Evolutionary conservation across 257 asterid genomes (phyloP).

Genomic region (Rehmannia glutinosa): DNA sequence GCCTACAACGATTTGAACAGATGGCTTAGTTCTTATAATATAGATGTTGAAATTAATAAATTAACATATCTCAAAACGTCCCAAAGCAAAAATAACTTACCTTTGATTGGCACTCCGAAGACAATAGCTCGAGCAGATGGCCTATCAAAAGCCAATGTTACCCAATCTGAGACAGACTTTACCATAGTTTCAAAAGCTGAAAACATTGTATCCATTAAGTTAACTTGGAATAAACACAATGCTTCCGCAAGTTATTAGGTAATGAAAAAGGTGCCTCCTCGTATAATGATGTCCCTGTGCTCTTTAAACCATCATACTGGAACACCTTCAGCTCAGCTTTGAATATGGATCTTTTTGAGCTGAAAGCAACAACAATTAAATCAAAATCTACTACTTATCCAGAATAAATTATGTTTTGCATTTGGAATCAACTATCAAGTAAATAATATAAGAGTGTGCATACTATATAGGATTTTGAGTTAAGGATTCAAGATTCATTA

Average conservation of each 20-base stretch:
- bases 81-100: constrained; percentile 26
- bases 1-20: constrained; percentile 43
- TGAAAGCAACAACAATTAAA: constrained; percentile 15
- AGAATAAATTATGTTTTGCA: background rate
- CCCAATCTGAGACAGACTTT: constrained; percentile 67
- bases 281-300: background rate
- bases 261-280: background rate
- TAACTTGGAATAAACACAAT: constrained; percentile 12
- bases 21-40: background rate
- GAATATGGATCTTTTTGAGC: background rate
- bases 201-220: constrained; percentile 35
- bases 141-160: no score
- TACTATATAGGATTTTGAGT: background rate
- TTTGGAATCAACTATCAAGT: background rate
- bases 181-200: constrained; percentile 39
- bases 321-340: background rate
- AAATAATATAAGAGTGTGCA: background rate
- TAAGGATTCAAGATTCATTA: background rate
- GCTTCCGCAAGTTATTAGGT: background rate
- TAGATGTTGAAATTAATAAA: background rate
- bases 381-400: background rate
- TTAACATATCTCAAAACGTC: background rate
- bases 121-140: no score
- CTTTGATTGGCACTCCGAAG: constrained; percentile 85
- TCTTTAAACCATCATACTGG: constrained; percentile 11